phyloP scores from a whole-genome alignment of 2,329 filamentous ascomycete species.

The Fusarium equiseti region DNA sequence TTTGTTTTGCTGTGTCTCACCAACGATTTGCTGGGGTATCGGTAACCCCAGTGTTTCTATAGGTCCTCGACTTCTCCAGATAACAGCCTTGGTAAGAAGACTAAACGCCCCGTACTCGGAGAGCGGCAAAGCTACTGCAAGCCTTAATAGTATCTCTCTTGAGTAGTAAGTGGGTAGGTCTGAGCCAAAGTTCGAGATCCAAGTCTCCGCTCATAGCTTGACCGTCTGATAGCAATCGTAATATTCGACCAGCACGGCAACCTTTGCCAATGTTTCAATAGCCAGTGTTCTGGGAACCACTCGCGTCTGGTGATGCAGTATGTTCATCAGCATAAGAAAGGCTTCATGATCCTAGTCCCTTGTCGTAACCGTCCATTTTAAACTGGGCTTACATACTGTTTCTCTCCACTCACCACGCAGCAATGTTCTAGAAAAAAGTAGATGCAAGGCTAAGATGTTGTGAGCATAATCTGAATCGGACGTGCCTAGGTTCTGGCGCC shows the following conservation, averaged over 20 bases:
- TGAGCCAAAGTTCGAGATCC: neutral
- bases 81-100: no score
- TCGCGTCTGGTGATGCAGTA: neutral
- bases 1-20: no score
- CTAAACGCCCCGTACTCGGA: neutral
- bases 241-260: neutral
- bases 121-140: neutral
- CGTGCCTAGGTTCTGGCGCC: no score
- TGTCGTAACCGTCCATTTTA: neutral
- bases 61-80: no score
- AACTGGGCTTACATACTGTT: neutral
- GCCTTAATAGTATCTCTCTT: neutral
- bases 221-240: neutral
- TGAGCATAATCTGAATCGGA: neutral
- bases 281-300: rapidly evolving
- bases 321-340: neutral
- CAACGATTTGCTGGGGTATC: no score
- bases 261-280: neutral
- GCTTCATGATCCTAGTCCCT: neutral
- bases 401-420: neutral
- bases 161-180: neutral
- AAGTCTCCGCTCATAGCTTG: neutral
- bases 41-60: no score
- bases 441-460: neutral
- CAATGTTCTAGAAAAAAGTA: neutral